Conservation (phyloP, 257 asterid genomes). For the Leonotis leonurus region DNA sequence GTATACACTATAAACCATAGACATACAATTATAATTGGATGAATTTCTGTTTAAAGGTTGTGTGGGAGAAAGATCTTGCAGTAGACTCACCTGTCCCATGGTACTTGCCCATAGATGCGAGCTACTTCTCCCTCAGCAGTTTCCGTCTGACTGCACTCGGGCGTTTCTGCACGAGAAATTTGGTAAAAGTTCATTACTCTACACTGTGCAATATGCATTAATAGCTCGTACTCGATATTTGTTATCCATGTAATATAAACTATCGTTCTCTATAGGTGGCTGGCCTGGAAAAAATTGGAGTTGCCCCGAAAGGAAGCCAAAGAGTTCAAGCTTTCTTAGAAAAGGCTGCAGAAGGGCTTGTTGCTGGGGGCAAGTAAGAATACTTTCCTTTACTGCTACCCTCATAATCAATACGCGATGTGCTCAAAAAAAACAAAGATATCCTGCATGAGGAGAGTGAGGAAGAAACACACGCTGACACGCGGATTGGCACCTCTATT, state of each 20-base stretch:
- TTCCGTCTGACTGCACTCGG: conserved; percentile 83
- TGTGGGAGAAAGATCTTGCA: conserved; percentile 91
- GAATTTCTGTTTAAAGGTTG: conserved; percentile 35
- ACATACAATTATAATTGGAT: background rate
- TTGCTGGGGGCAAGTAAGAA: conserved; percentile 85
- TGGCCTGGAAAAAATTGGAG: conserved; percentile 63
- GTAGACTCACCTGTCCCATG: conserved; percentile 83
- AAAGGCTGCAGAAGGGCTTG: conserved; percentile 98
- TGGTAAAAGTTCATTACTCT: conserved; percentile 37
- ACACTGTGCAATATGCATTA: background rate
- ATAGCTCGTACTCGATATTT: background rate
- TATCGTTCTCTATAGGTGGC: conserved; percentile 43
- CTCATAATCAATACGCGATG: background rate
- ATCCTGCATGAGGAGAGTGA: background rate
- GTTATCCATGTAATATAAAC: background rate
- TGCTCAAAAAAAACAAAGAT: background rate
- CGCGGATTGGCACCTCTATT: background rate
- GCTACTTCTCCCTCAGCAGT: conserved; percentile 83
- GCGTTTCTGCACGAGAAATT: conserved; percentile 68
- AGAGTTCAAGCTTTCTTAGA: conserved; percentile 96
- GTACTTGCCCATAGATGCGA: conserved; percentile 82
- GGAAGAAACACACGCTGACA: background rate
- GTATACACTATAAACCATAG: background rate
- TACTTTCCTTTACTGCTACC: background rate
- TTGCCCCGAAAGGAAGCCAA: conserved; percentile 93